Conservation (phyloP, 2,329 filamentous ascomycete species). For the Coniochaeta sp. region DNA sequence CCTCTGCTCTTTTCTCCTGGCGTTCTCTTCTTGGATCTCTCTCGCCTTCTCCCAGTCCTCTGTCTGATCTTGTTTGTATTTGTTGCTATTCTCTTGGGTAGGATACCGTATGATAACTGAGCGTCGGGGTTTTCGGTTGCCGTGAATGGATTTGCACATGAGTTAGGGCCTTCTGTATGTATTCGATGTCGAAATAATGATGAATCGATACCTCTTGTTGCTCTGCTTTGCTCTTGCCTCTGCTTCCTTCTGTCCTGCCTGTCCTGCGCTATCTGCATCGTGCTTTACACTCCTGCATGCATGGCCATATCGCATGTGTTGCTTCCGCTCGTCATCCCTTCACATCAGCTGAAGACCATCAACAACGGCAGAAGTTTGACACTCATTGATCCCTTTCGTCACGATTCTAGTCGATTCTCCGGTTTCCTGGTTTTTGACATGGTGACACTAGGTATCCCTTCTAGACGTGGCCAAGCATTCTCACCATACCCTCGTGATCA, state of each 20-base stretch:
- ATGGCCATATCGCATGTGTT: too few species aligned
- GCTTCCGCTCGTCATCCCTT: too few species aligned
- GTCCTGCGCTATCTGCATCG: neutral
- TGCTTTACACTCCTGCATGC: too few species aligned
- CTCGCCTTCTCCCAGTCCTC: neutral
- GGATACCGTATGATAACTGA: neutral
- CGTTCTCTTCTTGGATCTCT: neutral
- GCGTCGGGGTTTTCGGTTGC: neutral
- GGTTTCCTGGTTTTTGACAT: too few species aligned
- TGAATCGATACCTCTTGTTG: neutral
- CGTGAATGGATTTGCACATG: neutral
- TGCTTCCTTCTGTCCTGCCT: neutral
- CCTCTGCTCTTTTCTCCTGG: neutral
- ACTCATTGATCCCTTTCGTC: too few species aligned
- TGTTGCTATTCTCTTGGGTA: neutral
- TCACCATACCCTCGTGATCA: too few species aligned
- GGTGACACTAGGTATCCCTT: too few species aligned
- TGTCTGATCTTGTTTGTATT: neutral
- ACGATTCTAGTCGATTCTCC: too few species aligned
- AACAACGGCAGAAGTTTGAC: too few species aligned
- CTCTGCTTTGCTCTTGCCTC: neutral
- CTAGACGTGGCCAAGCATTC: too few species aligned
- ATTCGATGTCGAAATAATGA: neutral
- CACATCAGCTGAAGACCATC: too few species aligned
- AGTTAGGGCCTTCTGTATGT: neutral